A percentile compares a stretch with the other conserved stretches of the same genome.
These are phyloP conservation scores for Globomyces sp. DNA, from an alignment of 371 early-diverging fungal species.

Conservation along the genomic window DNA sequence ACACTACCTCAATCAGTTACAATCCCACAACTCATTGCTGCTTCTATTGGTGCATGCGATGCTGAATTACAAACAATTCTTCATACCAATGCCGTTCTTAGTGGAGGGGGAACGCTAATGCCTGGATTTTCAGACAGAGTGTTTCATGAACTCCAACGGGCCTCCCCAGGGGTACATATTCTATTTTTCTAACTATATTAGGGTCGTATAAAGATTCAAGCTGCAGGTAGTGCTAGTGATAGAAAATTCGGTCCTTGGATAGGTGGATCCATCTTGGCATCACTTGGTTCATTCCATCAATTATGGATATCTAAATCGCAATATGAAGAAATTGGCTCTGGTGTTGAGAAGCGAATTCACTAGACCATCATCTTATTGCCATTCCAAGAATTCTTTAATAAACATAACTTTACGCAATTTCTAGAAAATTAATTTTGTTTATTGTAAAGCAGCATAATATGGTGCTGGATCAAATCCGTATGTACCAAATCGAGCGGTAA, in stretches of 20 bases:
- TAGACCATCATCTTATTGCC: constrained; percentile 15
- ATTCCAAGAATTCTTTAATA: too few species aligned
- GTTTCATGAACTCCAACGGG: constrained; percentile 62
- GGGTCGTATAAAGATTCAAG: constrained; percentile 78
- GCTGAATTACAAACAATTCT: constrained; percentile 83
- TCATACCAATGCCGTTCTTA: constrained; percentile 75
- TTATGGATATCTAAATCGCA: constrained; percentile 94
- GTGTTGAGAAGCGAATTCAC: constrained; percentile 74
- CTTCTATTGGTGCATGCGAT: constrained; percentile 75
- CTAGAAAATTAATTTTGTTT: too few species aligned
- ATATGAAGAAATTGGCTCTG: constrained; percentile 85
- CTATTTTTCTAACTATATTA: constrained; percentile 27
- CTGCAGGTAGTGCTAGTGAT: constrained; percentile 74
- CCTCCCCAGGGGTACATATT: constrained; percentile 25
- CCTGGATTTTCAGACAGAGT: constrained; percentile 87
- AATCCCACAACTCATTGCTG: constrained; percentile 56
- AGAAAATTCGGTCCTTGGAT: constrained; percentile 91
- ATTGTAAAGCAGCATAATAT: too few species aligned
- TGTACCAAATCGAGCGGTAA: too few species aligned
- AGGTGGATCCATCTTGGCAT: constrained; percentile 94
- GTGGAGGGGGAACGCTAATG: constrained; percentile 87
- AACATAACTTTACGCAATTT: too few species aligned
- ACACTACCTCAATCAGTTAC: constrained; percentile 14
- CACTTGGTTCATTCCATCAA: constrained; percentile 94
- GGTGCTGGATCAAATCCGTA: too few species aligned